phyloP scores from a whole-genome alignment of 305 asterid genomes.

The Rubia peregrina region DNA sequence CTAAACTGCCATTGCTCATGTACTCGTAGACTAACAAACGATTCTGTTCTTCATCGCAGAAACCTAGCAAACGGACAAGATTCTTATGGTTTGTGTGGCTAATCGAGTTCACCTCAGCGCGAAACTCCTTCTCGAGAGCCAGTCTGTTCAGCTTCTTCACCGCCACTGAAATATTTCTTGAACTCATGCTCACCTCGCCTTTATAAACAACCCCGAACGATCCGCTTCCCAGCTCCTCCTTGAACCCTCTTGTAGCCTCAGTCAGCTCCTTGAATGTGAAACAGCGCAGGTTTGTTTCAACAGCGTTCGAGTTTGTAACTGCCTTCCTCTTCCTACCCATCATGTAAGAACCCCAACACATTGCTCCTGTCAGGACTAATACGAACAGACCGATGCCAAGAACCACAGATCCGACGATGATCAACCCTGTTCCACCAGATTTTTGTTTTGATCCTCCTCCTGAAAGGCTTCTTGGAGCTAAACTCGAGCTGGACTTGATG shows the following conservation, averaged over 20 bases:
- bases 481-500: conserved; percentile 32
- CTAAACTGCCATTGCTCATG: conserved; percentile 26
- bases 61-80: conserved; percentile 27
- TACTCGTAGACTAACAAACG: conserved; percentile 32
- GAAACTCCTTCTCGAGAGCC: conserved; percentile 23
- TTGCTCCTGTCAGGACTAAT: conserved; percentile 21
- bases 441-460: conserved; percentile 5
- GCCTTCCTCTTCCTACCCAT: conserved; percentile 20
- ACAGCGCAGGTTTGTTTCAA: conserved; percentile 14
- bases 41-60: conserved; percentile 22
- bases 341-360: conserved; percentile 26
- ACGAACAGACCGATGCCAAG: conserved; percentile 45
- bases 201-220: conserved; percentile 24
- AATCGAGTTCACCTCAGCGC: conserved; percentile 28
- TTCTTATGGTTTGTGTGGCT: conserved; percentile 32
- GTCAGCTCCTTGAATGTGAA: conserved; percentile 20
- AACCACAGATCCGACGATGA: conserved; percentile 29
- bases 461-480: conserved; percentile 16
- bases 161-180: conserved; percentile 3
- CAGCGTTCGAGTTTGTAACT: not conserved
- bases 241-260: conserved; percentile 22
- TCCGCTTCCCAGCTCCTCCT: conserved; percentile 27
- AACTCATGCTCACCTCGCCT: conserved; percentile 8
- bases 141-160: conserved; percentile 25
- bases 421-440: conserved; percentile 15